Evolutionary conservation across 305 asterid species (phyloP), one percentile per base, ranked within the genome.

Genomic region (Salvia sclarea): DNA sequence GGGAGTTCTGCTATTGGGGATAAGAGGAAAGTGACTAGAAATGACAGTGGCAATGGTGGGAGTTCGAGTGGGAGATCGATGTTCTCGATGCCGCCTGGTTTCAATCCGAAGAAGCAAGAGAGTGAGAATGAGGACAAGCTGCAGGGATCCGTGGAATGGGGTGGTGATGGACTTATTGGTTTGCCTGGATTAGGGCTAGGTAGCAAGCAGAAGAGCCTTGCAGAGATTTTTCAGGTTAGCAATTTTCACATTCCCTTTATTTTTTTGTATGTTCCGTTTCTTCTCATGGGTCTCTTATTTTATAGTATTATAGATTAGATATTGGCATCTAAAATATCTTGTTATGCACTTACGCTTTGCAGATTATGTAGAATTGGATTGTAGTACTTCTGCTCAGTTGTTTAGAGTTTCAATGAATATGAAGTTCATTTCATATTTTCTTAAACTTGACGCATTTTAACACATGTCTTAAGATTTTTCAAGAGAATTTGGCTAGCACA

Each of bases 1-100:
- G 97, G 99, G 67, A 85, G 85, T 77, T 87, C 98, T 25, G 93
- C 96, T 8, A 86, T 94, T 80, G 99, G 99, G 75, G 98, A 91
- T 80, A 89, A 85, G 92, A 95, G 98, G 86, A 91, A 88, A 66
- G 83, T 86, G 71, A 91, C 82, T 73, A 85, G 78, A 79, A 86
- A 37, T 70, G 98, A 89, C 50, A 80, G 82, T 79, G 82, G 82
- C 38, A 85, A 25, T 41, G 82, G 84, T 66, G 87, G 90, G 67
- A 81, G 91, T 45, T 88, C 99, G n/a, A 64, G 84, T 66, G 87
- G 90, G 67, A 81, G 91, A 49, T 88, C 99, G n/a, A 64, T 77
- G 31, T 87, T 86, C 62, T 64, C 91, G 0, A 86, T 88, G 95
- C 98, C 96, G 14, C 97, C 98, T 0, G 99, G 98, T 41, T 91